Evolutionary conservation across 2,329 filamentous ascomycete species (phyloP), one percentile per base, ranked within the genome.

Genomic region (Colletotrichum ledebouriae): DNA sequence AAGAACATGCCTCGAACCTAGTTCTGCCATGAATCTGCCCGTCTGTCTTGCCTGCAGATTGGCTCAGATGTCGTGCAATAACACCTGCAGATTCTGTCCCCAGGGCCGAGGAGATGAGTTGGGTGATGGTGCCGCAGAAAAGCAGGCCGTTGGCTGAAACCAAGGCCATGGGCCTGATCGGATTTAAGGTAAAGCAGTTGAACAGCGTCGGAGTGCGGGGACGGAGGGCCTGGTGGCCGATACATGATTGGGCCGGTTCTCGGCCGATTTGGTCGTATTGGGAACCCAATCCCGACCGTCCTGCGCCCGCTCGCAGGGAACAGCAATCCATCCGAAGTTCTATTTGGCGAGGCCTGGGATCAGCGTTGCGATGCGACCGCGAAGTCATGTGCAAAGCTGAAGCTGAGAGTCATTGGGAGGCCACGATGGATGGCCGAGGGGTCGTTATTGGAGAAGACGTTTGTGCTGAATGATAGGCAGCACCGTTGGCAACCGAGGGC

Each of bases 261-360:
- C 64, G 64, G 64, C 60, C 60, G 59, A 53, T 41, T 57, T 39
- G 42, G 13, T 64, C 60, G 46, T 46, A 53, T 64, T 59, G 4
- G 60, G 60, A 37, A 33, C 15, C 29, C 29, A 34, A 17, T 29
- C 39, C 52, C 53, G 59, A 52, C 20, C 53, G 17, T 7, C 11
- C 20, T 6, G 33, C 29, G 29, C 29, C 29, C 29, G 29, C 29
- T 13, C 47, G 20, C 59, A 53, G 33, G 57, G 57, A 59, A 50
- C 20, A 20, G 46, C 34, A 39, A 39, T 10, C 57, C 52, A 56
- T 25, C 34, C 52, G 34, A 56, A 12, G 5, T 20, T 46, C 17
- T 49, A 15, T 49, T 12, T 25, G 11, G 46, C 9, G 7, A 13
- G 12, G 6, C 34, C 42, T 6, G 42, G 42, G 42, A 44, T 44